phyloP scores from a whole-genome alignment of 192 early-diverging fungal species.

The Coemansia aciculifera region DNA sequence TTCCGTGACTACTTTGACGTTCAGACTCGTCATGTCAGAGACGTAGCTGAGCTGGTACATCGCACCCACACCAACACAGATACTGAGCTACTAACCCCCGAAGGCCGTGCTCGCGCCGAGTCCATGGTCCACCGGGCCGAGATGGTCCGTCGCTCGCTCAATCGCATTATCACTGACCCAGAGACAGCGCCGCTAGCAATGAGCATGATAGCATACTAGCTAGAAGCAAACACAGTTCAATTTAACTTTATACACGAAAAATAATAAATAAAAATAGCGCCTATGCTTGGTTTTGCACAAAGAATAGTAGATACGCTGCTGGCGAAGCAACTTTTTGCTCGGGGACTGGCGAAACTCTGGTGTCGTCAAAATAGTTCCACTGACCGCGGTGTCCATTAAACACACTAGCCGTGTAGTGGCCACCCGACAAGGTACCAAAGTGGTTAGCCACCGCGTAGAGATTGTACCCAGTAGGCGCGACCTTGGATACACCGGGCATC shows the following conservation, averaged over 20 bases:
- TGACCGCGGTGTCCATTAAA: constrained; percentile 60
- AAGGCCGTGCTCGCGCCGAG: constrained; percentile 19
- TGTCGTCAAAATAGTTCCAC: constrained; percentile 90
- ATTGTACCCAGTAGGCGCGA: constrained; percentile 60
- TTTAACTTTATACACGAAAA: constrained; percentile 1
- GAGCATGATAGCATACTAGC: constrained; percentile 44
- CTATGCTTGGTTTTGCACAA: constrained; percentile 23
- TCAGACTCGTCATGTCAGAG: constrained; percentile 60
- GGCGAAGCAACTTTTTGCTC: constrained; percentile 42
- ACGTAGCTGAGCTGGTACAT: constrained; percentile 57
- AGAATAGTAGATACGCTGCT: constrained; percentile 52
- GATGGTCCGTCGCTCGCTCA: constrained; percentile 37
- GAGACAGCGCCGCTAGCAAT: constrained; percentile 21
- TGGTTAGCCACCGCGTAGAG: constrained; percentile 85
- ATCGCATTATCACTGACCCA: constrained; percentile 27
- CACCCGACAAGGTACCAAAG: constrained; percentile 71
- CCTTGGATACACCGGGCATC: constrained; percentile 7
- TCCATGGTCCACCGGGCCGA: constrained; percentile 31
- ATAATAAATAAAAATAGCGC: not conserved
- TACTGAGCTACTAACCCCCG: constrained; percentile 24
- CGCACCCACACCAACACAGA: constrained; percentile 65
- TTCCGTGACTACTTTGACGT: constrained; percentile 64
- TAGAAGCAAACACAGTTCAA: no score
- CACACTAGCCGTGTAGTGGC: constrained; percentile 78
- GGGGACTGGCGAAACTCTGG: constrained; percentile 55